Conservation (phyloP, 1,284 basidiomycete genomes). For the Phellopilus nigrolimitatus region DNA sequence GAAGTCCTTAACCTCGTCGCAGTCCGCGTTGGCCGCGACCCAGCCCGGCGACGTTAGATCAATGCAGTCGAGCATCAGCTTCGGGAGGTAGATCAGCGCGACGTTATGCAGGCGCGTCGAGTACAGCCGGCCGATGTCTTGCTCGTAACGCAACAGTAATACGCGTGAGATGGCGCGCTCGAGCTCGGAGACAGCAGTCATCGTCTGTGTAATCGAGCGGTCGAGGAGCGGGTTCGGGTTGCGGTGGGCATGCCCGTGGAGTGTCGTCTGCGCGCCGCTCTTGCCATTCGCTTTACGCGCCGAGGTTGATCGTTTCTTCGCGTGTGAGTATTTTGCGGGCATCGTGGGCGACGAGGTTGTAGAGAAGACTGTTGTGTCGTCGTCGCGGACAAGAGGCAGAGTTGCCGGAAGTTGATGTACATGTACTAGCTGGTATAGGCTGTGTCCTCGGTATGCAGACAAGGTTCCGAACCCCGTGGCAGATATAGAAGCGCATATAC, state of each 20-base stretch:
- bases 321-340: slow-evolving; percentile 67
- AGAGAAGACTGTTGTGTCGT: too few relatives aligned
- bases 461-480: too few relatives aligned
- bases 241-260: slow-evolving; percentile 29
- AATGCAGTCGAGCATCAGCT: slow-evolving; percentile 58
- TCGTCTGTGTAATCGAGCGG: slow-evolving; percentile 45
- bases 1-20: slow-evolving; percentile 66
- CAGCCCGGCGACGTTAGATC: slow-evolving; percentile 57
- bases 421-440: too few relatives aligned
- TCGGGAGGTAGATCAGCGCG: slow-evolving; percentile 57
- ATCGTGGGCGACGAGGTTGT: slow-evolving; percentile 34
- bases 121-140: slow-evolving; percentile 65
- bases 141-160: slow-evolving; percentile 59
- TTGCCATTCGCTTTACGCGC: slow-evolving; percentile 39
- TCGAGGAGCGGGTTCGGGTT: slow-evolving; percentile 46
- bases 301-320: slow-evolving; percentile 53
- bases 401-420: too few relatives aligned
- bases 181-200: slow-evolving; percentile 47
- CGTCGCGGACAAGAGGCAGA: too few relatives aligned
- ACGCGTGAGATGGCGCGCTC: slow-evolving; percentile 60
- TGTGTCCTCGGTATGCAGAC: too few relatives aligned
- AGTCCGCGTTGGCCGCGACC: slow-evolving; percentile 58
- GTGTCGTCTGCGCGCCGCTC: slow-evolving; percentile 29
- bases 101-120: slow-evolving; percentile 61
- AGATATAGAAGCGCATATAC: too few relatives aligned